Evolutionary conservation across 192 early-diverging fungal genomes (phyloP).

Genomic region (Linnemannia zychae): DNA sequence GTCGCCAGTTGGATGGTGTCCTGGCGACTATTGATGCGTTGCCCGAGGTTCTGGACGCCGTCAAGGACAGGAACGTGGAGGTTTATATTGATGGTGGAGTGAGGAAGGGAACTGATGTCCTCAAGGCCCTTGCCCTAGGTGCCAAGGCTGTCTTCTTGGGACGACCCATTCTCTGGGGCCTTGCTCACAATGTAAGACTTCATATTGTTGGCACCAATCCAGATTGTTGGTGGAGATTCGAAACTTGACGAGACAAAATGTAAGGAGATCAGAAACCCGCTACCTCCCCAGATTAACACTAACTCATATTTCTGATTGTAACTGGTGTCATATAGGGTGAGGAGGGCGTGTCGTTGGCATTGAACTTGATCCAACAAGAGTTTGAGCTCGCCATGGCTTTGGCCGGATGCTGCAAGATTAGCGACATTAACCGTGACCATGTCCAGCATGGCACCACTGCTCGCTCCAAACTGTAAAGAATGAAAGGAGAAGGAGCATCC

Average conservation of each 20-base stretch:
- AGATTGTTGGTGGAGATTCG: too few species aligned
- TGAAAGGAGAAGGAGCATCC: too few species aligned
- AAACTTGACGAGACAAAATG: too few species aligned
- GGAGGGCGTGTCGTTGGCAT: constrained; percentile 79
- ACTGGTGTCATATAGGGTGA: too few species aligned
- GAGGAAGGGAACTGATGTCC: constrained; percentile 91
- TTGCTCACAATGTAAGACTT: constrained; percentile 57
- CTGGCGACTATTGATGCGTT: constrained; percentile 84
- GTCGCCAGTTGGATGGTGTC: constrained; percentile 91
- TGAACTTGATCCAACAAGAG: constrained; percentile 88
- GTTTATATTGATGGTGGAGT: constrained; percentile 97
- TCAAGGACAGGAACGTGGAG: constrained; percentile 77
- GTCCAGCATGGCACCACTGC: constrained; percentile 31
- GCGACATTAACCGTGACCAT: constrained; percentile 71
- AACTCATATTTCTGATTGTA: background rate
- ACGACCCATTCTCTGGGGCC: constrained; percentile 70
- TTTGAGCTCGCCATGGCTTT: constrained; percentile 88
- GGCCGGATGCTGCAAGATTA: constrained; percentile 73
- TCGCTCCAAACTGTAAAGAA: constrained; percentile 24
- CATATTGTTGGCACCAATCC: too few species aligned
- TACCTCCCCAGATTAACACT: constrained; percentile 3
- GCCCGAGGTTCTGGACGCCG: constrained; percentile 86
- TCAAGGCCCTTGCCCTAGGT: constrained; percentile 96
- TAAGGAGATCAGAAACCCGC: too few species aligned
- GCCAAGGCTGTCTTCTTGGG: constrained; percentile 93